phyloP scores from a whole-genome alignment of 1,139 yeast species.

The Yamadazyma trypodendri region DNA sequence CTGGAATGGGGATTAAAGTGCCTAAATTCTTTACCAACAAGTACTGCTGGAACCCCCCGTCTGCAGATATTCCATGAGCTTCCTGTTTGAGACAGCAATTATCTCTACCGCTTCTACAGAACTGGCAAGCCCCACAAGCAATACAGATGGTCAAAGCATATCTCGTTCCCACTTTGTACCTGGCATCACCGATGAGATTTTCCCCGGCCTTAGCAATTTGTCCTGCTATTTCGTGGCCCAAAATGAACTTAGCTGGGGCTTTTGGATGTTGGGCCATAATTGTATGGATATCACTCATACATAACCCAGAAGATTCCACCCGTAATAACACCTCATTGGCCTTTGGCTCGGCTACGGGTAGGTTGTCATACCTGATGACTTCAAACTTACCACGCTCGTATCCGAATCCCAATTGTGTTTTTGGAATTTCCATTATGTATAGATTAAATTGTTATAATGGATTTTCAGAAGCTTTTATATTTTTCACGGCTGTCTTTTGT shows the following conservation, averaged over 20 bases:
- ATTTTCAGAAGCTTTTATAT: background rate
- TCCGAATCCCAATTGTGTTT: constrained; percentile 27
- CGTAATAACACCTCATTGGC: constrained; percentile 41
- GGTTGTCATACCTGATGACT: constrained; percentile 23
- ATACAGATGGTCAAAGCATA: constrained; percentile 36
- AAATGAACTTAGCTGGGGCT: constrained; percentile 31
- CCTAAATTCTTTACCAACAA: constrained; percentile 36
- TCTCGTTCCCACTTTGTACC: constrained; percentile 34
- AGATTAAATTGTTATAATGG: background rate
- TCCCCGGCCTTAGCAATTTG: constrained; percentile 41
- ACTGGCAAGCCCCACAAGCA: constrained; percentile 45
- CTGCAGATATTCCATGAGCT: constrained; percentile 44
- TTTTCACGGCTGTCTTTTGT: background rate
- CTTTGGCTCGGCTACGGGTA: constrained; percentile 40
- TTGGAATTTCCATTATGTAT: constrained; percentile 14
- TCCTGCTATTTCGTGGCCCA: constrained; percentile 64
- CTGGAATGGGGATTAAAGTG: constrained; percentile 46
- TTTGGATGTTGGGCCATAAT: constrained; percentile 26
- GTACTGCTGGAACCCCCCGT: constrained; percentile 54
- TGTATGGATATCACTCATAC: constrained; percentile 51
- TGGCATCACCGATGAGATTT: constrained; percentile 22
- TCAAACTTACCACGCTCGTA: constrained; percentile 20
- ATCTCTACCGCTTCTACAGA: constrained; percentile 45
- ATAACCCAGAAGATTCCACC: constrained; percentile 53
- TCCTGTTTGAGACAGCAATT: constrained; percentile 29